These are phyloP conservation scores for Metschnikowia continentalis DNA, from an alignment of 805 yeast species.

Conservation along the genomic window DNA sequence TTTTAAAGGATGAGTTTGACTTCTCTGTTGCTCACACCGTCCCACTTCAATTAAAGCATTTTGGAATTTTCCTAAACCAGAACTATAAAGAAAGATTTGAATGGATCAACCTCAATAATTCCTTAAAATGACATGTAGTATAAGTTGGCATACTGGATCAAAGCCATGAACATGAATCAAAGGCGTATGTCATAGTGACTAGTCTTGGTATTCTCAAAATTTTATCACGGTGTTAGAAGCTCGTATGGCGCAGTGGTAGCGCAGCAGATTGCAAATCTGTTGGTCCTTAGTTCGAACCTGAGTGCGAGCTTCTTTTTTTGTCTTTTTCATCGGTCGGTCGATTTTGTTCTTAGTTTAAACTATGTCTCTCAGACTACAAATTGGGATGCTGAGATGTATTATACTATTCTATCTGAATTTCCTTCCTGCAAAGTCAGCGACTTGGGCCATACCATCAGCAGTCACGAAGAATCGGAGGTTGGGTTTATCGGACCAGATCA, in stretches of 20 bases:
- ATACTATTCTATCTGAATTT: conserved; percentile 21
- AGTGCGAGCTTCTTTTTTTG: conserved; percentile 62
- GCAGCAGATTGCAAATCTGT: conserved; percentile 98
- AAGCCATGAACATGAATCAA: too few species aligned
- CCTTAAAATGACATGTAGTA: too few species aligned
- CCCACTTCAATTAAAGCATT: too few species aligned
- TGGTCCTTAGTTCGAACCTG: conserved; percentile 98
- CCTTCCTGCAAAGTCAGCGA: conserved; percentile 86
- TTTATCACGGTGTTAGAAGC: conserved; percentile 24
- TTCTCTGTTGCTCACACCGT: too few species aligned
- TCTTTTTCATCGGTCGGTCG: too few species aligned
- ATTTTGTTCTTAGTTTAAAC: too few species aligned
- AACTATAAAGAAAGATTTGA: too few species aligned
- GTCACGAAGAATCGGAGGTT: conserved; percentile 80
- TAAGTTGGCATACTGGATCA: too few species aligned
- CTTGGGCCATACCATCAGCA: conserved; percentile 78
- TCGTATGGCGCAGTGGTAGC: conserved; percentile 96
- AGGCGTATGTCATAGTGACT: accelerated
- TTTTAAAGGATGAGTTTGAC: too few species aligned
- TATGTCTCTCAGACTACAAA: too few species aligned
- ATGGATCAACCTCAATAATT: too few species aligned
- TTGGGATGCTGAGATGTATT: not conserved
- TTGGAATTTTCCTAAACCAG: too few species aligned
- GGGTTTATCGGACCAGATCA: conserved; percentile 77
- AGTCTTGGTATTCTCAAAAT: accelerated